Evolutionary conservation across 2,329 filamentous ascomycete genomes (phyloP).

Genomic region (Cadophora sp.): DNA sequence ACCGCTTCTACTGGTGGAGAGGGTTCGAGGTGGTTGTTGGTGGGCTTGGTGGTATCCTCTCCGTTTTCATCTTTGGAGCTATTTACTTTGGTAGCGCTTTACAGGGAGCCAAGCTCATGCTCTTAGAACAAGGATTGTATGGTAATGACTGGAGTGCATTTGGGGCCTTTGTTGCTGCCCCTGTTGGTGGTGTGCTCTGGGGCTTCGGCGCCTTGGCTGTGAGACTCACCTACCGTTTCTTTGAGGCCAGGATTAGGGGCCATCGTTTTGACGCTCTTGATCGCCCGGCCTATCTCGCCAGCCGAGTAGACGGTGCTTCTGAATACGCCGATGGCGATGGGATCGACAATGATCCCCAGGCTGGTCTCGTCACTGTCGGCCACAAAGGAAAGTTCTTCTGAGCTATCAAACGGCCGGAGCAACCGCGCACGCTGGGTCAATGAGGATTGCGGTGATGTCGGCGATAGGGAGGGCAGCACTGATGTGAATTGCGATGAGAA

Average conservation of each 20-base stretch:
- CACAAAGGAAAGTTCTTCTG: slow-evolving; percentile 45
- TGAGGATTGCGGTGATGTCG: neutral
- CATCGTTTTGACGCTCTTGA: slow-evolving; percentile 72
- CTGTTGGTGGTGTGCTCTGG: slow-evolving; percentile 77
- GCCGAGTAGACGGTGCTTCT: slow-evolving; percentile 32
- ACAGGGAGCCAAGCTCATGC: slow-evolving; percentile 69
- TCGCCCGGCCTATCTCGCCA: slow-evolving; percentile 49
- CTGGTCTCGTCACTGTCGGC: slow-evolving; percentile 38
- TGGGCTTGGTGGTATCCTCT: slow-evolving; percentile 77
- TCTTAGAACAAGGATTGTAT: slow-evolving; percentile 78
- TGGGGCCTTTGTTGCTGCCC: slow-evolving; percentile 82
- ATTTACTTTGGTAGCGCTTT: slow-evolving; percentile 76
- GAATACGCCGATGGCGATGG: slow-evolving; percentile 42
- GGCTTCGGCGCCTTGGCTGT: slow-evolving; percentile 66
- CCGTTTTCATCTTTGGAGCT: slow-evolving; percentile 81
- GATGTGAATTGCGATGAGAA: neutral
- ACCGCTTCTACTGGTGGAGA: slow-evolving; percentile 74
- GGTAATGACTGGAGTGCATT: slow-evolving; percentile 81
- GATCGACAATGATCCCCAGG: slow-evolving; percentile 31
- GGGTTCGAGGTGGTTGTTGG: slow-evolving; percentile 83
- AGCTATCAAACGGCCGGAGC: slow-evolving; percentile 2
- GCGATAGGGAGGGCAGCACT: neutral
- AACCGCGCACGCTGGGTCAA: neutral
- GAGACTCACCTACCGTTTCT: slow-evolving; percentile 65
- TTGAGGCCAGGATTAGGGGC: slow-evolving; percentile 62